Base-by-base conservation (phyloP, 441 rosid genomes). In the Erodium moschatum region DNA sequence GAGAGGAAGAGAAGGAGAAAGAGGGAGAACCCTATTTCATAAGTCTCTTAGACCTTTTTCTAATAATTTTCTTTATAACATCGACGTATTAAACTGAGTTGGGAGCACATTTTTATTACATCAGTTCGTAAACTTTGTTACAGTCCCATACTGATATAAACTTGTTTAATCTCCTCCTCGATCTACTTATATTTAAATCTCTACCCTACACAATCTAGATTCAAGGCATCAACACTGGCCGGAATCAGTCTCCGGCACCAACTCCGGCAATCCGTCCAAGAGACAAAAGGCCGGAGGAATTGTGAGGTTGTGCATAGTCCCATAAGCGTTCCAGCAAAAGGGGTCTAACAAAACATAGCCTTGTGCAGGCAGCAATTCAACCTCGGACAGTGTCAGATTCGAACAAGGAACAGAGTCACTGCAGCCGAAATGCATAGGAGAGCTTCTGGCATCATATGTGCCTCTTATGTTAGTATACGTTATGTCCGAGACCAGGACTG, bases 381-480 rank as follows among this genome's bases (percentile, higher is more conserved):
- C 66, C 6, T 81, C 84, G 1, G 84, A 74, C 16, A 83, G 52
- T 2, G 63, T 46, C 24, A 81, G 72, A 70, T 77, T 72, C 11
- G 83, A 79, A 80, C 86, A 83, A 3, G 86, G 86, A 29, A 83
- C 73, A 2, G 81, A 75, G 18, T 83, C 84, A 65, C 86, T 83
- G 73, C 84, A 83, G 12, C 80, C 83, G 20, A 83, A 77, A 42
- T 75, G 81, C 77, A 83, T 60, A 0, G 83, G 78, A 0, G 83
- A 81, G 62, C 83, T 81, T 20, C 84, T 74, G 11, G 64, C 63
- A 40, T 81, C 83, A 19, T 83, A 83, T 1, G 84, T 83, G 0
- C 86, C 86, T 67, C 69, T 75, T 18, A 81, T 83, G 75, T 73
- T 77, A 12, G 80, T 69, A 77, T 83, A 79, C 5, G 21, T 11